Evolutionary conservation across 495 filamentous ascomycete species (phyloP).

Genomic region (Daldinia decipiens): DNA sequence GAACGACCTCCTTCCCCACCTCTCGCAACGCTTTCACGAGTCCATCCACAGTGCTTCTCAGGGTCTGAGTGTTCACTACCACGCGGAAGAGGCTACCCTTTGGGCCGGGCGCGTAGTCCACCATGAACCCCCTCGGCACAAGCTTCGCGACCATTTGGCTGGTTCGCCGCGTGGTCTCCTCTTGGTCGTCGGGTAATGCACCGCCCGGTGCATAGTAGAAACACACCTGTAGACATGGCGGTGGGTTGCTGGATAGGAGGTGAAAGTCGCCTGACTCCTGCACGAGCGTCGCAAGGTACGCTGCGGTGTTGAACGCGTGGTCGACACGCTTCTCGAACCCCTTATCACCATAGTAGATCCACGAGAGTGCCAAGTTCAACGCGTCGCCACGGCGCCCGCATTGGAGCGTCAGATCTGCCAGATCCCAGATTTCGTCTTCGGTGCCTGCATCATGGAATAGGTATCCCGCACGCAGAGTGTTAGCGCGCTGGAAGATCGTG

Average conservation of each 20-base stretch:
- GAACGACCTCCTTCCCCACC: slow-evolving; percentile 62
- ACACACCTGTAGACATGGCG: slow-evolving; percentile 93
- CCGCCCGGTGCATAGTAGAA: slow-evolving; percentile 82
- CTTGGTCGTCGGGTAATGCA: slow-evolving; percentile 59
- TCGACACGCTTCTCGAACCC: slow-evolving; percentile 72
- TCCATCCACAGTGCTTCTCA: slow-evolving; percentile 76
- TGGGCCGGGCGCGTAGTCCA: slow-evolving; percentile 87
- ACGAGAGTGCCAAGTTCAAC: slow-evolving; percentile 85
- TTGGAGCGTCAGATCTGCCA: slow-evolving; percentile 93
- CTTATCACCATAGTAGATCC: slow-evolving; percentile 82
- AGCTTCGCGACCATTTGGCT: slow-evolving; percentile 71
- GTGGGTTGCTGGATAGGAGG: slow-evolving; percentile 77
- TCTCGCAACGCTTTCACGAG: slow-evolving; percentile 78
- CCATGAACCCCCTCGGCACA: slow-evolving; percentile 84
- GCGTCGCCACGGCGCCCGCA: slow-evolving; percentile 88
- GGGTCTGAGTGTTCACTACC: slow-evolving; percentile 83
- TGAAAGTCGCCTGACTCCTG: slow-evolving; percentile 66
- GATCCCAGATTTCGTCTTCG: slow-evolving; percentile 79
- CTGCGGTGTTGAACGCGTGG: slow-evolving; percentile 72
- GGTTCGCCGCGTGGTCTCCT: slow-evolving; percentile 76
- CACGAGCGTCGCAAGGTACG: slow-evolving; percentile 70
- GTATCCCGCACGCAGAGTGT: slow-evolving; percentile 87
- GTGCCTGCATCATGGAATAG: slow-evolving; percentile 74
- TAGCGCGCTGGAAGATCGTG: slow-evolving; percentile 78
- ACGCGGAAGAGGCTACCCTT: slow-evolving; percentile 87